Base-by-base conservation (phyloP, 352 stramenopile genomes). In the Phytopythium vexans region DNA sequence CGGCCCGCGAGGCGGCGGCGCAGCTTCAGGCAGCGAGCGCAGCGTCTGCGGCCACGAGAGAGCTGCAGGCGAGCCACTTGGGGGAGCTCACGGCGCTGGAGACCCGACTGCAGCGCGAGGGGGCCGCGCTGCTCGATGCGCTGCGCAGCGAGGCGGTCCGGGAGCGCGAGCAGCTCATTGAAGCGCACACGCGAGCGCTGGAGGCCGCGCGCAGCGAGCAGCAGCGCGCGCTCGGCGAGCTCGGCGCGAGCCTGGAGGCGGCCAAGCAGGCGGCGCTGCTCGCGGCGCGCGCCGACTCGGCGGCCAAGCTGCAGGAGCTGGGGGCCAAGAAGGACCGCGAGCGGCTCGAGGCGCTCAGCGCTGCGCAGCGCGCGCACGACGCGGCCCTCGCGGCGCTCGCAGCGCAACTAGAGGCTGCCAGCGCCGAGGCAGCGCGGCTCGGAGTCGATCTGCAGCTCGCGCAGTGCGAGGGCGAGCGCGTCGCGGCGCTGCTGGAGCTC, bases 301-400 rank as follows among this genome's bases (percentile, higher is more conserved):
- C 60, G 1, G 62, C 73, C 14, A 57, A 79, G 32, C 39, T 77
- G 14, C 62, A 54, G 0, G 62, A 74, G 0, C 16, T 81, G 11
- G 54, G 52, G 2, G 47, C 11, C 1, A 60, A 70, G 32, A 86
- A 82, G 52, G 74, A 91, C 38, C n/a, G 32, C 0, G 72, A 84
- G 45, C 62, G 62, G 3, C 49, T 53, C 1, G 54, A 66, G 9
- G 59, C 58, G 4, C 49, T 82, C 15, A 46, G 62, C 11, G 61
- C 72, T n/a, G 62, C 63, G 6, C 56, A 68, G 44, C 38, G 16
- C 2, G 21, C 41, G 8, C 67, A 86, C 53, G 50, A 64, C 9
- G 47, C 62, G n/a, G 48, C 72, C 15, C 60, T 67, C 21, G 40
- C n/a, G 0, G 52, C 52, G 4, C n/a, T 88, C 35, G 46, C 66